Evolutionary conservation across 805 yeast species (phyloP).

Genomic region (Candida dendrica): DNA sequence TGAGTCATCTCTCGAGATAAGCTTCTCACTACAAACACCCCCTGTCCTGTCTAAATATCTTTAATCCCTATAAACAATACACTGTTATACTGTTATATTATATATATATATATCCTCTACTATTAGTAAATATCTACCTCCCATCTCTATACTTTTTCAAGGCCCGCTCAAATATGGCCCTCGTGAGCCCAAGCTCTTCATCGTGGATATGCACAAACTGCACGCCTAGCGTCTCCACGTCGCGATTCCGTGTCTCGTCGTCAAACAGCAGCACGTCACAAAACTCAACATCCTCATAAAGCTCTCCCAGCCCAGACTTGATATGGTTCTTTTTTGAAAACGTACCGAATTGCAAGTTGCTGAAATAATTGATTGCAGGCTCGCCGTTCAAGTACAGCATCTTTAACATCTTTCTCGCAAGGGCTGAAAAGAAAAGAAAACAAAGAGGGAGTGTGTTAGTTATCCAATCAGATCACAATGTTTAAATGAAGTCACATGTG

Average conservation of each 20-base stretch:
- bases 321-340: conserved; percentile 49
- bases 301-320: conserved; percentile 46
- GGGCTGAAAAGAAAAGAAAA: too few species aligned
- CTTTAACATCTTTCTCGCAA: conserved; percentile 60
- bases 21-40: too few species aligned
- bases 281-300: conserved; percentile 43
- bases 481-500: too few species aligned
- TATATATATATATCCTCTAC: too few species aligned
- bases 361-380: conserved; percentile 47
- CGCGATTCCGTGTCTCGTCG: conserved; percentile 73
- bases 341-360: conserved; percentile 63
- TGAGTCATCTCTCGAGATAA: too few species aligned
- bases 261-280: conserved; percentile 48
- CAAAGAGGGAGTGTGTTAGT: too few species aligned
- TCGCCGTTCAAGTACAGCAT: conserved; percentile 44
- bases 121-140: too few species aligned
- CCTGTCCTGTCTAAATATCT: too few species aligned
- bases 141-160: conserved; percentile 2
- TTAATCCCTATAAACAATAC: too few species aligned
- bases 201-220: conserved; percentile 58
- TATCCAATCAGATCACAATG: too few species aligned
- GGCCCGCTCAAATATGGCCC: conserved; percentile 42
- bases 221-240: conserved; percentile 66
- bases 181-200: conserved; percentile 49
- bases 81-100: not conserved